Percentiles rank a stretch among this genome's conserved stretches.
phyloP scores from a whole-genome alignment of 768 basidiomycete species.

The Boletus vermiculosoides region DNA sequence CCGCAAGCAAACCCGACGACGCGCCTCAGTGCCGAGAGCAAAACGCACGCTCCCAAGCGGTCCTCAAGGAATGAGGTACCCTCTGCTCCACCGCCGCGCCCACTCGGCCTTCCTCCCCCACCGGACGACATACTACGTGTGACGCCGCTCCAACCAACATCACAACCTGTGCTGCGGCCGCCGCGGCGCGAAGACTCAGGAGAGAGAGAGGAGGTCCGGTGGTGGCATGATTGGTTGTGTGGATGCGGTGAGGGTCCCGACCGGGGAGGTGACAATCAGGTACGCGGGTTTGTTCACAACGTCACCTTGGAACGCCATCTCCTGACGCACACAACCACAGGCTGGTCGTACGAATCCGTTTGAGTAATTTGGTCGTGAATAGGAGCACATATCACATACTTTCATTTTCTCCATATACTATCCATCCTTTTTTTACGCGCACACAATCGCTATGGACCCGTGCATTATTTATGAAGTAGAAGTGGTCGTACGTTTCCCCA shows the following conservation, averaged over 20 bases:
- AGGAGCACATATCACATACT: not conserved
- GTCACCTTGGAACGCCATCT: not conserved
- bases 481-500: not conserved
- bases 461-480: conserved; percentile 10
- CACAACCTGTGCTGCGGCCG: conserved; percentile 30
- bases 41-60: not conserved
- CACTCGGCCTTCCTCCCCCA: conserved; percentile 57
- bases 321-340: conserved; percentile 35
- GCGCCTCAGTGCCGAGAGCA: not conserved
- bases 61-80: conserved; percentile 6
- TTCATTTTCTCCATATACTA: conserved; percentile 10
- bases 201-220: conserved; percentile 45
- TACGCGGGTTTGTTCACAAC: conserved; percentile 28
- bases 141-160: conserved; percentile 37
- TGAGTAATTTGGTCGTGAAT: conserved; percentile 30
- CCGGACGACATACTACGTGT: conserved; percentile 36
- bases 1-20: conserved; percentile 13
- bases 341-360: conserved; percentile 73
- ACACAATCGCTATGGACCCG: conserved; percentile 12
- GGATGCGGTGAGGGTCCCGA: conserved; percentile 76
- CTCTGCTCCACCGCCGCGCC: conserved; percentile 47
- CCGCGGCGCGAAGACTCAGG: conserved; percentile 19
- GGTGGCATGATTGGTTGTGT: conserved; percentile 90
- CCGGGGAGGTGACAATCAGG: conserved; percentile 72
- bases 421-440: conserved; percentile 1